Evolutionary conservation across 495 filamentous ascomycete species (phyloP).

Genomic region (Daldinia childiae): DNA sequence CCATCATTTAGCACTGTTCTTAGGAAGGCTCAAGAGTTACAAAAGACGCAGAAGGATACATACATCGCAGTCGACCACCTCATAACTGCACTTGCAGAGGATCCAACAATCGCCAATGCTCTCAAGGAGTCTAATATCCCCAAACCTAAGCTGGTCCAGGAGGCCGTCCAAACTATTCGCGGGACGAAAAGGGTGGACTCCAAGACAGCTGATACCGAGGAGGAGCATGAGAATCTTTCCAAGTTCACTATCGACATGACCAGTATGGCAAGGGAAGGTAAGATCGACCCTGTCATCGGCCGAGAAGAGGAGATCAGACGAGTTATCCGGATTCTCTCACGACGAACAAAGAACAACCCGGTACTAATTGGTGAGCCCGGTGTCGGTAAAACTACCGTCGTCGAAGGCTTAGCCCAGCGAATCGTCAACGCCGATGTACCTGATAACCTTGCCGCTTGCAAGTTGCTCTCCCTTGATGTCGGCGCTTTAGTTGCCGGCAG

Average conservation of each 20-base stretch:
- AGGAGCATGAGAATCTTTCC: constrained; percentile 91
- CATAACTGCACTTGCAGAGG: constrained; percentile 83
- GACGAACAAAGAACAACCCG: constrained; percentile 98
- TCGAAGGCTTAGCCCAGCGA: constrained; percentile 93
- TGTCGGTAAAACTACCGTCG: constrained; percentile 98
- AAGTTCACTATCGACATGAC: constrained; percentile 99
- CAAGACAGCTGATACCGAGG: constrained; percentile 89
- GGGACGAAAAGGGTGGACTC: constrained; percentile 93
- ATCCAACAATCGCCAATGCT: constrained; percentile 73
- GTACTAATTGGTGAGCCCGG: constrained; percentile 94
- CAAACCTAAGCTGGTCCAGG: constrained; percentile 87
- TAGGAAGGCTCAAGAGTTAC: constrained; percentile 83
- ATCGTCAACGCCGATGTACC: constrained; percentile 97
- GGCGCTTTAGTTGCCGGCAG: constrained; percentile 94
- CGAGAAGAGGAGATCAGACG: constrained; percentile 96
- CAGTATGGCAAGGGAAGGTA: constrained; percentile 89
- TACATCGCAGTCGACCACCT: constrained; percentile 95
- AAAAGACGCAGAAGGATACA: constrained; percentile 94
- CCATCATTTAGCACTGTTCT: constrained; percentile 84
- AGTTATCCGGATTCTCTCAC: constrained; percentile 90
- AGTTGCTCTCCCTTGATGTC: constrained; percentile 91
- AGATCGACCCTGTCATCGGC: constrained; percentile 97
- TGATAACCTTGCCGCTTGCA: constrained; percentile 93
- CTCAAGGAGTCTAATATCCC: constrained; percentile 90
- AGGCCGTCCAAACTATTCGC: constrained; percentile 86